Conservation (phyloP, 2,329 filamentous ascomycete species). For the Didymella pinodella region DNA sequence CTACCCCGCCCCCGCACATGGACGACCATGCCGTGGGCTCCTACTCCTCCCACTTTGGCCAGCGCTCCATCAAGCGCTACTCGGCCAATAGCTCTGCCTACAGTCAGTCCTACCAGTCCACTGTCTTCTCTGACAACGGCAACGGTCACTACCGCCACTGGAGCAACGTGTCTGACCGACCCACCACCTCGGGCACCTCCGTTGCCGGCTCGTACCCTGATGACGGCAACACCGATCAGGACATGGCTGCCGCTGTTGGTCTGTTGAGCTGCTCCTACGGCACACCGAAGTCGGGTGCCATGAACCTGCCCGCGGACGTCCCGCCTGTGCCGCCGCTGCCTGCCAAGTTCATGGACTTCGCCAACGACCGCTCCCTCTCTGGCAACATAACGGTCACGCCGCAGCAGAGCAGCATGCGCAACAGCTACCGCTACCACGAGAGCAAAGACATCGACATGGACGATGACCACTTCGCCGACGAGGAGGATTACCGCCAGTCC, state of each 20-base stretch:
- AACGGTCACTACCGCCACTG: conserved; percentile 71
- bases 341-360: conserved; percentile 74
- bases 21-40: conserved; percentile 68
- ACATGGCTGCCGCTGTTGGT: conserved; percentile 88
- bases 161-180: conserved; percentile 74
- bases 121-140: conserved; percentile 64
- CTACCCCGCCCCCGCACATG: conserved; percentile 83
- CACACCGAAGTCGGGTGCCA: conserved; percentile 73
- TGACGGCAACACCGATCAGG: conserved; percentile 74
- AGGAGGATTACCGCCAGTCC: conserved; percentile 67
- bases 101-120: conserved; percentile 84
- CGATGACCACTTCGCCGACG: conserved; percentile 68
- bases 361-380: conserved; percentile 62
- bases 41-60: conserved; percentile 43
- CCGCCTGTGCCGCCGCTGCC: conserved; percentile 90
- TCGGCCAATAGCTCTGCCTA: conserved; percentile 59
- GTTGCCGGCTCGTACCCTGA: conserved; percentile 71
- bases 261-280: conserved; percentile 90
- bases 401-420: conserved; percentile 68
- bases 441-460: conserved; percentile 60
- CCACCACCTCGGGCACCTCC: conserved; percentile 71
- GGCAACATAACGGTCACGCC: conserved; percentile 62
- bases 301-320: conserved; percentile 72
- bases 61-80: conserved; percentile 54
- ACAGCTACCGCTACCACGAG: conserved; percentile 64